Evolutionary conservation across 2,329 filamentous ascomycete genomes (phyloP), one percentile per base, ranked within the genome.

Genomic region (Torrubiellomyces zombiae): DNA sequence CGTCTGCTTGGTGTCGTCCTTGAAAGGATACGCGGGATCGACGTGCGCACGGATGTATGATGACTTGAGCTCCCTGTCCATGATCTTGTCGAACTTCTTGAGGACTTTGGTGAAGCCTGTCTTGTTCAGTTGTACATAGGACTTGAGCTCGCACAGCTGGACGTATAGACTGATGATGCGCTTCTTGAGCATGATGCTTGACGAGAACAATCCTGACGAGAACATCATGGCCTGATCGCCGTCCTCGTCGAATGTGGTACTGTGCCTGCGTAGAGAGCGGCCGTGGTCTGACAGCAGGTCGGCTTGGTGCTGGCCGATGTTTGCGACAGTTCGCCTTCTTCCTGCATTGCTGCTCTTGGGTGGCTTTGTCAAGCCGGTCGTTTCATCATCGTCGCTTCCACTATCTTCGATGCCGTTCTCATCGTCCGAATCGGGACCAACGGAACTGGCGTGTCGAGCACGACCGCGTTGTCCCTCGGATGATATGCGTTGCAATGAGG

Each of bases 51-150:
- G 63, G 50, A 94, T 71, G 47, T 93, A 98, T 22, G 63, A 58
- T 9, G 67, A 58, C 36, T 86, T 83, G 28, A 95, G 59, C 38
- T 75, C 75, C 35, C 75, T 75, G 49, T 94, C 77, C 29, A 93
- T 56, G 29, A 79, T 95, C 60, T 98, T 98, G 62, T 98, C 89
- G 44, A 89, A 98, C 51, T 98, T 98, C 56, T 98, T 98, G 37
- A 95, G 56, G 1, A 92, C 85, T 53, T 98, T 98, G 42, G 75
- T 71, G 54, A 98, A 98, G 9, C 89, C 89, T 0, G 89, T 98
- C 53, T 79, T 78, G 61, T 98, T 98, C 33, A 98, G 69, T 55
- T 95, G 86, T 28, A 85, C 75, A 44, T 85, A 98, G 2, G 86
- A 95, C 46, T 93, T 91, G 41, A 98, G 68, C 50, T 94, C 89